These are phyloP conservation scores for Xylaria sp. DNA, from an alignment of 2,329 filamentous ascomycete genomes.

Conservation along the genomic window DNA sequence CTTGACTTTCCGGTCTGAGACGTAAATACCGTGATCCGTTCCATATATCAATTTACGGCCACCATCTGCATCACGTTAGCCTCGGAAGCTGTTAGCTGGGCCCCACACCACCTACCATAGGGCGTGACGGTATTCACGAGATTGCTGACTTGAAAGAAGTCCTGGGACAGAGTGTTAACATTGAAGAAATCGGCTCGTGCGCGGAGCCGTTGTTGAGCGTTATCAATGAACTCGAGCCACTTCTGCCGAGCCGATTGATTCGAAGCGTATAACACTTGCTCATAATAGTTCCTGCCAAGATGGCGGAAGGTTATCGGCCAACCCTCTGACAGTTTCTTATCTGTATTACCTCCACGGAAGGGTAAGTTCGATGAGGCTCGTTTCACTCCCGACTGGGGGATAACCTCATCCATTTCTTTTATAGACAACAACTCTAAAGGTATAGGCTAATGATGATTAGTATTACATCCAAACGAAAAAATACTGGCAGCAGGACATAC, in stretches of 20 bases:
- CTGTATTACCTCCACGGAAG: conserved; percentile 52
- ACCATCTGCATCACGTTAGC: conserved; percentile 67
- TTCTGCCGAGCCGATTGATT: conserved; percentile 89
- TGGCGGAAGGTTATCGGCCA: conserved; percentile 97
- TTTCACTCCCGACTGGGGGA: conserved; percentile 81
- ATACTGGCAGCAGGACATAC: conserved; percentile 44
- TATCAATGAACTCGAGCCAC: conserved; percentile 95
- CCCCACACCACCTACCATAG: conserved; percentile 67
- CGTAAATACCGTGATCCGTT: conserved; percentile 91
- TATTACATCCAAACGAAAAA: conserved; percentile 9
- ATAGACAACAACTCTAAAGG: conserved; percentile 92
- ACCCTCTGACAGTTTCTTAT: conserved; percentile 71
- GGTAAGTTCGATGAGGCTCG: conserved; percentile 83
- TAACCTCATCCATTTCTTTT: conserved; percentile 95
- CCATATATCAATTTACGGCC: conserved; percentile 93
- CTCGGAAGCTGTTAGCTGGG: not conserved
- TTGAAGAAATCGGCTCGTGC: conserved; percentile 93
- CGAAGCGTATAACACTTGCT: conserved; percentile 84
- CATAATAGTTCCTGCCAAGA: conserved; percentile 93
- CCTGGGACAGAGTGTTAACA: conserved; percentile 63
- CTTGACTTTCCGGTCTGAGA: conserved; percentile 88
- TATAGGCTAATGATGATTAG: conserved; percentile 67
- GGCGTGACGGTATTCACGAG: conserved; percentile 94
- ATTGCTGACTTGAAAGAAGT: conserved; percentile 70
- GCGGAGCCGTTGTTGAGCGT: conserved; percentile 84